A percentile compares a stretch with the other conserved stretches of the same genome.
phyloP scores from a whole-genome alignment of 371 early-diverging fungal genomes.

The Syncephalastrum sp. region DNA sequence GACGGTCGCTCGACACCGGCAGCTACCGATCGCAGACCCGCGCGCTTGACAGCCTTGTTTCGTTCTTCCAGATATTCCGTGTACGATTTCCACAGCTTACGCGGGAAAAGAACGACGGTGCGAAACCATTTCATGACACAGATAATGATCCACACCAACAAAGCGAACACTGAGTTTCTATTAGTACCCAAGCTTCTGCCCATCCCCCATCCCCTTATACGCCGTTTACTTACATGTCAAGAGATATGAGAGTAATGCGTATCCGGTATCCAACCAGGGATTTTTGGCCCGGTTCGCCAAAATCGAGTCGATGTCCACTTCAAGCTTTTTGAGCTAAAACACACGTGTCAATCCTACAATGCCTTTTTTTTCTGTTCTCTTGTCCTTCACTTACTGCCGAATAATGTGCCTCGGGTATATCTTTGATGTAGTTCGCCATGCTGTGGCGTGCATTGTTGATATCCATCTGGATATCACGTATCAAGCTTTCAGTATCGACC shows the following conservation, averaged over 20 bases:
- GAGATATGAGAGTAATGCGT: slow-evolving; percentile 44
- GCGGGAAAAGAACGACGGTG: slow-evolving; percentile 34
- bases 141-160: slow-evolving; percentile 46
- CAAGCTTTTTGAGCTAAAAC: slow-evolving; percentile 42
- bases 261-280: slow-evolving; percentile 49
- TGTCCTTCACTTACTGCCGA: slow-evolving; percentile 32
- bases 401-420: slow-evolving; percentile 44
- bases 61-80: slow-evolving; percentile 37
- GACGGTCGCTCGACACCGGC: slow-evolving; percentile 1
- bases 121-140: slow-evolving; percentile 37
- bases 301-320: slow-evolving; percentile 46
- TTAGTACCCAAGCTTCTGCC: not conserved
- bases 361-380: not conserved
- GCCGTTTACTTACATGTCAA: slow-evolving; percentile 31
- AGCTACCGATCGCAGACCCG: slow-evolving; percentile 17
- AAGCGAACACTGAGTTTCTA: slow-evolving; percentile 30
- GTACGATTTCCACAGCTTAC: slow-evolving; percentile 34
- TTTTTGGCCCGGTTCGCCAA: slow-evolving; percentile 47
- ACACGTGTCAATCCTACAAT: not conserved
- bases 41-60: slow-evolving; percentile 34
- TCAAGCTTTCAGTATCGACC: slow-evolving; percentile 28
- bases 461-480: slow-evolving; percentile 36
- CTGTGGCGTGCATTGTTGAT: slow-evolving; percentile 28
- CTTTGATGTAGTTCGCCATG: slow-evolving; percentile 40
- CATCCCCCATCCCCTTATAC: not conserved